Base-by-base conservation (phyloP, 2,329 filamentous ascomycete species). In the Cladobotryum mycophilum region DNA sequence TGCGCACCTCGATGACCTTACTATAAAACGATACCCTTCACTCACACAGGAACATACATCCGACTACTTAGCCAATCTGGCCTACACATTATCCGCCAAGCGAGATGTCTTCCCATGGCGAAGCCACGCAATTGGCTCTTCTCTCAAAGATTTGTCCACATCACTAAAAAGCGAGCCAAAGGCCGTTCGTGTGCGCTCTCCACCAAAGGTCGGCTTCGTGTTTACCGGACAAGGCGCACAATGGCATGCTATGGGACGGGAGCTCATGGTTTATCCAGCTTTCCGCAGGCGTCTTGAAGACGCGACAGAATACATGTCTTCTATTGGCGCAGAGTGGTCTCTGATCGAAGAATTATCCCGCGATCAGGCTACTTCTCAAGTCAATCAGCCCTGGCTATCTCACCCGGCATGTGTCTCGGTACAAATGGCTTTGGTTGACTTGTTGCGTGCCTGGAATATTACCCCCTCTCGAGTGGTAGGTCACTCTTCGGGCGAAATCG, bases 221-320 rank as follows among this genome's bases (percentile, higher is more conserved):
- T 51, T 51, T 30, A 51, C 49, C 5, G 49, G 49, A 13, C 53
- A 58, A 37, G 56, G 56, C 15, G 56, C 56, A 5, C 56, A 58
- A 36, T 58, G 54, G 56, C 42, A 47, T 33, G 49, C 45, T 33
- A 58, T 58, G 56, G 56, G 56, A 7, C 47, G 49, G 12, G 49
- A 54, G 43, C 51, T 57, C 18, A 44, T 30, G 7, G 30, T n/a
- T 15, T 53, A 38, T 35, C 41, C 42, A 7, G 20, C 43, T 15
- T 56, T 48, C 40, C 45, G 14, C 11, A n/a, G 25, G 15, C 36
- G 38, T 22, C 35, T 51, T n/a, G 22, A 35, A n/a, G 14, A 45
- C 38, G 35, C 44, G 11, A 22, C 37, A 14, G 33, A 22, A 15
- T 47, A 41, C 17, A 37, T 20, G 13, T 17, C 34, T 17, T 48